Evolutionary conservation across 805 yeast species (phyloP).

Genomic region (Lipomyces japonicus): DNA sequence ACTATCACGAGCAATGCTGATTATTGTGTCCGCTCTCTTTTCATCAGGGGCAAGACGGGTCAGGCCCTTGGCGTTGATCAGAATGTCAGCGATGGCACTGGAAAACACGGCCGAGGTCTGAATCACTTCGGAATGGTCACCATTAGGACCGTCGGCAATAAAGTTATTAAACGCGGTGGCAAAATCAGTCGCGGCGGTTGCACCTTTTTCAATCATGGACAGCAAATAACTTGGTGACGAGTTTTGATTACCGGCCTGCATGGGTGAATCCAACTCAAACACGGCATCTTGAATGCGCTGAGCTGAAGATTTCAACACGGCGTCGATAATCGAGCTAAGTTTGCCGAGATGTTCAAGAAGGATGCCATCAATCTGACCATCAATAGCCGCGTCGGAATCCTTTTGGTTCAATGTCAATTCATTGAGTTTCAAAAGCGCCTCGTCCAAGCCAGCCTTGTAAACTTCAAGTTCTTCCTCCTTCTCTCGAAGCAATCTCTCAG

Average conservation of each 20-base stretch:
- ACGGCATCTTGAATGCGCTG: constrained; percentile 67
- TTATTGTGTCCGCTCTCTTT: constrained; percentile 50
- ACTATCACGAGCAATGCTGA: constrained; percentile 49
- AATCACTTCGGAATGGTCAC: constrained; percentile 57
- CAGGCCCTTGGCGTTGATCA: constrained; percentile 68
- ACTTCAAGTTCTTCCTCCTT: constrained; percentile 77
- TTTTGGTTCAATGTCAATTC: constrained; percentile 42
- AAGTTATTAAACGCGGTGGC: constrained; percentile 71
- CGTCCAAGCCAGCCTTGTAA: constrained; percentile 64
- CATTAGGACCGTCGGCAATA: constrained; percentile 71
- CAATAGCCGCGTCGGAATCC: constrained; percentile 51
- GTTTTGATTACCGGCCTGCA: constrained; percentile 77
- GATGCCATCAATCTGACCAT: constrained; percentile 57
- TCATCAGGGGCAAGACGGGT: constrained; percentile 51
- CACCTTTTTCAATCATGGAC: constrained; percentile 65
- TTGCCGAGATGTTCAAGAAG: constrained; percentile 48
- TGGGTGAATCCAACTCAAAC: constrained; percentile 69
- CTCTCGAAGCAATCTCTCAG: constrained; percentile 51
- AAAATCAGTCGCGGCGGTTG: constrained; percentile 71
- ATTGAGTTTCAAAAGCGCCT: constrained; percentile 59
- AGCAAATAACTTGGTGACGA: constrained; percentile 66
- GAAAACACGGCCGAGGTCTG: constrained; percentile 62
- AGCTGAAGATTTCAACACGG: constrained; percentile 64
- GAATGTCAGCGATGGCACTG: constrained; percentile 56
- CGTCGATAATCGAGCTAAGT: constrained; percentile 58